Evolutionary conservation across 2,329 filamentous ascomycete species (phyloP), one percentile per base, ranked within the genome.

Genomic region (Aspergillus sp.): DNA sequence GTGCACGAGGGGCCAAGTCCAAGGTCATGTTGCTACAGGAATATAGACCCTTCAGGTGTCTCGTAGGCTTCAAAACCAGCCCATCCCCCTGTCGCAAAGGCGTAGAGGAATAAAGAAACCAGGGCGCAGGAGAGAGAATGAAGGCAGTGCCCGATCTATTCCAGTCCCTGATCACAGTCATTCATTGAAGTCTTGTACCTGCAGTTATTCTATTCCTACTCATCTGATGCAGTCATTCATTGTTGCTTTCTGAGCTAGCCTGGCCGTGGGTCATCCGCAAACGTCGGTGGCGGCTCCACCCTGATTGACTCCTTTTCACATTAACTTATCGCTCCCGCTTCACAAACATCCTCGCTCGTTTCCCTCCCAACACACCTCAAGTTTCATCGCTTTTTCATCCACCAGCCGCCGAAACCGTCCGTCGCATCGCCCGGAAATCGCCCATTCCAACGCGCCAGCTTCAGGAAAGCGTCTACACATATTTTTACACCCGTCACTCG

Each of bases 371-470:
- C 62, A 63, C 68, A 46, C 38, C 46, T 41, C 28, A 30, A 45
- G 54, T 51, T 61, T 58, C 59, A 60, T 53, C 53, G 43, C 47
- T 47, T 41, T 47, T 58, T 84, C 86, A 9, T 77, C 81, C 34
- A 84, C 84, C 50, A 82, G 89, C 56, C 89, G 89, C 49, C 8
- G 15, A 22, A n/a, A 41, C 54, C 28, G 49, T 45, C 58, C 22
- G 1, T 87, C 68, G 72, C 70, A 70, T 69, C 61, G 23, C 53
- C 64, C 65, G 70, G 69, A 71, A 66, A 43, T 38, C 22, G 48
- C 65, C 60, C 25, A 64, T 56, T 50, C 57, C 6, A 59, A 71
- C 71, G 69, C 73, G 74, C 73, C 66, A 61, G 25, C 45, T 30
- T 31, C 50, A 46, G 5, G 46, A 30, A 52, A 57, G 22, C 23